Conservation (phyloP, 2,329 filamentous ascomycete genomes). For the Diplodia intermedia region DNA sequence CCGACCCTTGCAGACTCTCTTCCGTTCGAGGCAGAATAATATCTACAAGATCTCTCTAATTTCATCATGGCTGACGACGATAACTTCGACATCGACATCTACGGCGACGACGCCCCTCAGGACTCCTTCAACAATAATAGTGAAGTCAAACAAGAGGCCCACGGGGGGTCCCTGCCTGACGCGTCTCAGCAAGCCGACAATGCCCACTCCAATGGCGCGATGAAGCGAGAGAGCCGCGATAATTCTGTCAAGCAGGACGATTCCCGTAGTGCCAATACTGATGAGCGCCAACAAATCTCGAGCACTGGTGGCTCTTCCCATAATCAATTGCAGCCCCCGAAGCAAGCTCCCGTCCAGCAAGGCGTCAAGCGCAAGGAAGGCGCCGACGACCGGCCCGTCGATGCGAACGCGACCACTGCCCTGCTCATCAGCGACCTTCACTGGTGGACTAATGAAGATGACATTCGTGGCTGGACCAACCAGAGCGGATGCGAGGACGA, state of each 20-base stretch:
- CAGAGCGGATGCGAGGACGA: constrained; percentile 83
- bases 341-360: constrained; percentile 59
- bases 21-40: constrained; percentile 47
- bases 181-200: constrained; percentile 35
- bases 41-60: constrained; percentile 44
- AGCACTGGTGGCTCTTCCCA: constrained; percentile 51
- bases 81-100: constrained; percentile 75
- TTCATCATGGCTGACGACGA: constrained; percentile 64
- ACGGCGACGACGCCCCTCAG: constrained; percentile 62
- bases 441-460: constrained; percentile 94
- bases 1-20: constrained; percentile 44
- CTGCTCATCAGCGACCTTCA: constrained; percentile 87
- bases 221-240: constrained; percentile 34
- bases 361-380: constrained; percentile 69
- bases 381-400: constrained; percentile 60
- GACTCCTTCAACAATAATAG: constrained; percentile 36
- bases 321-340: constrained; percentile 47
- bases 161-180: constrained; percentile 36
- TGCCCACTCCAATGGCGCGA: constrained; percentile 38
- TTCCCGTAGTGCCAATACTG: constrained; percentile 39
- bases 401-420: constrained; percentile 70
- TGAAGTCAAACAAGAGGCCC: constrained; percentile 41
- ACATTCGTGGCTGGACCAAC: constrained; percentile 85
- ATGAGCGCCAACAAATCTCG: constrained; percentile 52
- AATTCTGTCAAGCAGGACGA: constrained; percentile 37